Percentiles rank a stretch among this genome's conserved stretches.
phyloP scores from a whole-genome alignment of 1,139 yeast species.

The Hanseniaspora gamundiae region DNA sequence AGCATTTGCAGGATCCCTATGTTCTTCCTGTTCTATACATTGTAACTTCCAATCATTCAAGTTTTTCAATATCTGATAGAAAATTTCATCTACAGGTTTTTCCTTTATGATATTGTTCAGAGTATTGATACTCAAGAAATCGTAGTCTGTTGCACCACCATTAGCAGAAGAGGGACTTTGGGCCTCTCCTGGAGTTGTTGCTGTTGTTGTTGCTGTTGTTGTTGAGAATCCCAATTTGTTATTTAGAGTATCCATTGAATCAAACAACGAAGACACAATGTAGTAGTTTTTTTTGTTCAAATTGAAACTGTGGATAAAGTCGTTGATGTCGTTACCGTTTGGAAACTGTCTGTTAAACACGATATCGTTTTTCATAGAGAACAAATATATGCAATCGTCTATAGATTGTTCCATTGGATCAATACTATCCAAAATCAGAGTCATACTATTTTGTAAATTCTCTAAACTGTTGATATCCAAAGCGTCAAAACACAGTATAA shows the following conservation, averaged over 20 bases:
- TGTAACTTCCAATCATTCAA: too few relatives aligned
- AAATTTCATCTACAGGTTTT: too few relatives aligned
- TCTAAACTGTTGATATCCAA: constrained; percentile 14
- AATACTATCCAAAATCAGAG: neutral
- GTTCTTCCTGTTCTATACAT: too few relatives aligned
- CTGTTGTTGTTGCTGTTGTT: neutral
- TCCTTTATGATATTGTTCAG: too few relatives aligned
- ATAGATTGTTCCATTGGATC: neutral
- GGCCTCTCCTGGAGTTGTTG: neutral
- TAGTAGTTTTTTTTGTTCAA: neutral
- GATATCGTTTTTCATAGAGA: neutral
- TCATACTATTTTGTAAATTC: constrained; percentile 12
- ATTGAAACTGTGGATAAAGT: neutral
- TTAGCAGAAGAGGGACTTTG: neutral
- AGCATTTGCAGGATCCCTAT: too few relatives aligned
- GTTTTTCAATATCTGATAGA: too few relatives aligned
- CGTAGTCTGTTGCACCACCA: too few relatives aligned
- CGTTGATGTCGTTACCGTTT: neutral
- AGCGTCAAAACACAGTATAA: constrained; percentile 19
- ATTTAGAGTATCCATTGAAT: too few relatives aligned
- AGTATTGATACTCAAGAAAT: too few relatives aligned
- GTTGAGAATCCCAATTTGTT: too few relatives aligned
- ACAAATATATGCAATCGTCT: neutral
- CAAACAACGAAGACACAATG: neutral
- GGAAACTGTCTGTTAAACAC: neutral